Conservation (phyloP, 1,284 basidiomycete genomes). For the Hemileia vastatrix region DNA sequence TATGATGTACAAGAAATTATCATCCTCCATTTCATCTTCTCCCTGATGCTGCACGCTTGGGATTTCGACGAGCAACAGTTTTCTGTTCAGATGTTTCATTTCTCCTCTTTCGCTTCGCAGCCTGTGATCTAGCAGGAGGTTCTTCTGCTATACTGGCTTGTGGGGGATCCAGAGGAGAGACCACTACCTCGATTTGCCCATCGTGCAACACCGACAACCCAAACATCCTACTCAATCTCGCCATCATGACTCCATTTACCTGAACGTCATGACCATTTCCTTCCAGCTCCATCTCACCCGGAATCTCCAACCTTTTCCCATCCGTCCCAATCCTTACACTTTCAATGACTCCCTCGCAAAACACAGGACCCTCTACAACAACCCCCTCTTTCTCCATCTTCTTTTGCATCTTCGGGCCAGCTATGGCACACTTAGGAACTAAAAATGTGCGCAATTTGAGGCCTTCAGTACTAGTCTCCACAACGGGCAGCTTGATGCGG, state of each 20-base stretch:
- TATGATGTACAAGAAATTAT: too few species aligned
- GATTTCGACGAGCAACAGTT: too few species aligned
- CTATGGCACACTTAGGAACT: slow-evolving; percentile 22
- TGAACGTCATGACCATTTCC: not conserved
- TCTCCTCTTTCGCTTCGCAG: too few species aligned
- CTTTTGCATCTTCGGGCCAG: slow-evolving; percentile 11
- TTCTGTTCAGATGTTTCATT: too few species aligned
- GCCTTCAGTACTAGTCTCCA: too few species aligned
- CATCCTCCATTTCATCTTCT: too few species aligned
- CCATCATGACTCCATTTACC: slow-evolving; percentile 17
- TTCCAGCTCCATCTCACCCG: not conserved
- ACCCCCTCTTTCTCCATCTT: slow-evolving; percentile 11
- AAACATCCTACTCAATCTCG: slow-evolving; percentile 10
- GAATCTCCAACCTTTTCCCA: slow-evolving; percentile 5
- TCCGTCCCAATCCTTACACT: slow-evolving; percentile 15
- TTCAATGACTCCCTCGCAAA: slow-evolving; percentile 15
- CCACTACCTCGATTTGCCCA: slow-evolving; percentile 20
- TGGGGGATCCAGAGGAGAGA: too few species aligned
- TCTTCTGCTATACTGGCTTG: too few species aligned
- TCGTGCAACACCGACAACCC: slow-evolving; percentile 17
- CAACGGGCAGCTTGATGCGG: slow-evolving; percentile 8
- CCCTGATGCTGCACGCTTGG: too few species aligned
- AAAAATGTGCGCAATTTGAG: slow-evolving; percentile 21
- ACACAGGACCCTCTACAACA: slow-evolving; percentile 13
- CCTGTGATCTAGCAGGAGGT: too few species aligned